Base-by-base conservation (phyloP, 2,329 filamentous ascomycete species). In the Fusarium sp. region DNA sequence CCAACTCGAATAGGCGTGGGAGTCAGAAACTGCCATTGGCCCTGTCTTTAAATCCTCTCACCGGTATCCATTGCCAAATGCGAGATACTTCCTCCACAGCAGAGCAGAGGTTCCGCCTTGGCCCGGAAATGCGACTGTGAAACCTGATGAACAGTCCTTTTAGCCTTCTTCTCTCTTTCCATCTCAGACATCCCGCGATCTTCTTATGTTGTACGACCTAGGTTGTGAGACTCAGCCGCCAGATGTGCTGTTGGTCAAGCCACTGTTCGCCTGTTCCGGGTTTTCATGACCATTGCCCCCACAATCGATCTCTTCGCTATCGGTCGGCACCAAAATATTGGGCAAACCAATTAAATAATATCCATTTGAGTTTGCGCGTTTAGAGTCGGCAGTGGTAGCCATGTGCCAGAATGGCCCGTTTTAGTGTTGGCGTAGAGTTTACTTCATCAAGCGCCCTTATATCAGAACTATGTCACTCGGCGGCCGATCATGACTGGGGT, bases 151-250 rank as follows among this genome's bases (percentile, higher is more conserved):
- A 15, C 39, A 56, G 18, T 50, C 58, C 44, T 17, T n/a, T 50
- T 73, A 64, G 57, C 54, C 20, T 55, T 71, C 61, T 68, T 73
- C 39, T 42, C 57, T 54, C 57, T 42, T 71, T 36, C 20, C 70
- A 41, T 29, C 33, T 12, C n/a, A 35, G 17, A 18, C 22, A 22
- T 20, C n/a, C 18, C 25, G 27, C 22, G 17, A 18, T 65, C 46
- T 22, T 17, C 13, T 38, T 15, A 36, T 27, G 22, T 13, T 52
- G 31, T 45, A 41, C 44, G n/a, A 55, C 45, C 35, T 42, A 38
- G 44, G 41, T 13, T 62, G 41, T 47, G 31, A 47, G 55, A 44
- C 31, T 54, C 20, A 65, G 25, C 27, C 62, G 33, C 41, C 62
- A 50, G 22, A 27, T 27, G 49, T 47, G 18, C 27, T 29, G 20